Evolutionary conservation across 2,329 filamentous ascomycete species (phyloP).

Genomic region (Colletotrichum sp.): DNA sequence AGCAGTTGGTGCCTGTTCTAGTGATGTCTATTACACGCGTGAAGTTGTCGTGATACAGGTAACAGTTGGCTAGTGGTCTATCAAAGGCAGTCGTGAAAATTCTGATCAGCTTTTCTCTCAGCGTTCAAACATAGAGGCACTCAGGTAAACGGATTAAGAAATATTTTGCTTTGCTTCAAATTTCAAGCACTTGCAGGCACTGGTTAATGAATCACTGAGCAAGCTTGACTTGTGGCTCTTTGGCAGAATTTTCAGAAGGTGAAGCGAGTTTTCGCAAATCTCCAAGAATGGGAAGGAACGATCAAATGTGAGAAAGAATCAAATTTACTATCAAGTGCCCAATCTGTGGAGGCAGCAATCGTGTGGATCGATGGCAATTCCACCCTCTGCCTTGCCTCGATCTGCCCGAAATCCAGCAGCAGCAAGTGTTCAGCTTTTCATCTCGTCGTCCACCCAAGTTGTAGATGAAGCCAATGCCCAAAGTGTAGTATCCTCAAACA

Average conservation of each 20-base stretch:
- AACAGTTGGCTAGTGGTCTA: not conserved
- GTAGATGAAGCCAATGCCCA: not conserved
- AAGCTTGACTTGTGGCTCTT: not conserved
- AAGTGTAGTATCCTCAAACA: not conserved
- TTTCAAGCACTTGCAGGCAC: not conserved
- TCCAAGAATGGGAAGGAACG: not conserved
- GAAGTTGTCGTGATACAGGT: not conserved
- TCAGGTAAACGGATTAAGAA: rapidly evolving
- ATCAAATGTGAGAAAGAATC: not conserved
- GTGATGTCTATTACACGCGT: not conserved
- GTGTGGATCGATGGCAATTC: not conserved
- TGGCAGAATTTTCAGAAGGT: not conserved
- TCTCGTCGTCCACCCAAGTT: not conserved
- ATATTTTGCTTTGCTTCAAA: not conserved
- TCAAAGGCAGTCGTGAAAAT: not conserved
- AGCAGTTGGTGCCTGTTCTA: not conserved
- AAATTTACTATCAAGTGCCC: not conserved
- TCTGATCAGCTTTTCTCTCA: not conserved
- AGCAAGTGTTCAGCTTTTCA: not conserved
- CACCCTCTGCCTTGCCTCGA: not conserved
- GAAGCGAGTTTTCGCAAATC: no score
- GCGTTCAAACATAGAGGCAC: not conserved
- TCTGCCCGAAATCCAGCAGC: not conserved
- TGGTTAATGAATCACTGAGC: not conserved
- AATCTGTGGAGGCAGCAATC: not conserved